Percentiles rank a stretch among this genome's conserved stretches.
Evolutionary conservation across 1,284 basidiomycete genomes (phyloP).

Genomic region (Mycena sp.): DNA sequence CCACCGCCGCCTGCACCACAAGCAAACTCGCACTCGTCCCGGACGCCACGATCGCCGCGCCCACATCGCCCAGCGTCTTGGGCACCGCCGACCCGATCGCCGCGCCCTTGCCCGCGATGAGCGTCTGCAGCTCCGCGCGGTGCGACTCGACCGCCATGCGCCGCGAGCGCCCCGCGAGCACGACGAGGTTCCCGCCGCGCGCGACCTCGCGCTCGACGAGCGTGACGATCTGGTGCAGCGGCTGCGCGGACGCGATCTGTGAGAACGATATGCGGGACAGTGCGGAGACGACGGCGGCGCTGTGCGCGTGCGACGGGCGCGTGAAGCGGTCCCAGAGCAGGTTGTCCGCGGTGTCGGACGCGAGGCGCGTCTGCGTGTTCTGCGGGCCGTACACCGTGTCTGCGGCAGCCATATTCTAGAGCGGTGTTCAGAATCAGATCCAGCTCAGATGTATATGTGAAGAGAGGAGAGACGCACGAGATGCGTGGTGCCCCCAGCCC

Average conservation of each 20-base stretch:
- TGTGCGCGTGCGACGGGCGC: conserved; percentile 34
- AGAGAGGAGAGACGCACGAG: conserved; percentile 2
- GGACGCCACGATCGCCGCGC: conserved; percentile 69
- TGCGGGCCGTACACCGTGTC: conserved; percentile 75
- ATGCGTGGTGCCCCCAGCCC: conserved; percentile 10
- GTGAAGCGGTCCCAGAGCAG: conserved; percentile 71
- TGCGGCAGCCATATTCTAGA: conserved; percentile 57
- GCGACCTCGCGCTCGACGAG: conserved; percentile 45
- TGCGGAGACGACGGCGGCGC: conserved; percentile 48
- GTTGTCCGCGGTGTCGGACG: conserved; percentile 81
- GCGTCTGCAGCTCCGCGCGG: conserved; percentile 62
- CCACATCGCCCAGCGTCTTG: conserved; percentile 84
- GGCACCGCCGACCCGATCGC: conserved; percentile 66
- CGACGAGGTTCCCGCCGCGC: conserved; percentile 56
- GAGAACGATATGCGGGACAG: conserved; percentile 67
- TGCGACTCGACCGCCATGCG: conserved; percentile 69
- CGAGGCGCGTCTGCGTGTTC: conserved; percentile 69
- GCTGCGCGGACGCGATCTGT: conserved; percentile 54
- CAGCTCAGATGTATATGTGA: neutral
- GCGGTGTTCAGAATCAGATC: neutral
- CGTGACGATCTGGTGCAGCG: conserved; percentile 65
- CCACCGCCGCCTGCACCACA: conserved; percentile 63
- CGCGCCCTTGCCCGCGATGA: conserved; percentile 58
- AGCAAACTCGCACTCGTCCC: conserved; percentile 63
- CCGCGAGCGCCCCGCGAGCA: conserved; percentile 80